These are phyloP conservation scores for Amanita phalloides DNA, from an alignment of 768 basidiomycete species.

Conservation along the genomic window DNA sequence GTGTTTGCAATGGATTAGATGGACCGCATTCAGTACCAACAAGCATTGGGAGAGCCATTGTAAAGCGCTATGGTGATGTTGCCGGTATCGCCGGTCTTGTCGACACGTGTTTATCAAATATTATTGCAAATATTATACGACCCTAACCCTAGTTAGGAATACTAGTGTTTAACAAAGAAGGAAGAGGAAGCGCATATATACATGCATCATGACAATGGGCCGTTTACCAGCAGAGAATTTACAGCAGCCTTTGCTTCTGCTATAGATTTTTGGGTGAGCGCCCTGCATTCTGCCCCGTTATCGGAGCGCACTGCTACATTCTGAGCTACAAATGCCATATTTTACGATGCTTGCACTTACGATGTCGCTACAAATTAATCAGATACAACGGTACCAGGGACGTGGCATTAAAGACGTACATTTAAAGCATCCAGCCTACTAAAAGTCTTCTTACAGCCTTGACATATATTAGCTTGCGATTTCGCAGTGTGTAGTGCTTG, in stretches of 20 bases:
- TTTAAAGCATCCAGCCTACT: conserved; percentile 90
- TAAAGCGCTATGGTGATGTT: background rate
- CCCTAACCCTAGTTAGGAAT: conserved; percentile 5
- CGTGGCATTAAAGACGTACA: conserved; percentile 39
- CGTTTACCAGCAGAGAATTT: background rate
- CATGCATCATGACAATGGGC: conserved; percentile 1
- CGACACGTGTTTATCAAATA: background rate
- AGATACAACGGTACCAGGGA: conserved; percentile 2
- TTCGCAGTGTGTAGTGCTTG: conserved; percentile 83
- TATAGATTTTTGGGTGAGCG: conserved; percentile 28
- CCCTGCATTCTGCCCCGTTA: conserved; percentile 70
- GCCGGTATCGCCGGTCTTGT: background rate
- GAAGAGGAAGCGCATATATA: background rate
- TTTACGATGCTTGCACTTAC: conserved; percentile 35
- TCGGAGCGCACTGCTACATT: conserved; percentile 63
- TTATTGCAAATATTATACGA: conserved; percentile 5
- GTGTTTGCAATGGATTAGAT: conserved; percentile 67
- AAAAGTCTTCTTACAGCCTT: conserved; percentile 91
- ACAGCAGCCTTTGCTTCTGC: conserved; percentile 16
- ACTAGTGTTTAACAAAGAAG: background rate
- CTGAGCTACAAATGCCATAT: conserved; percentile 11
- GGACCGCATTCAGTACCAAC: conserved; percentile 79
- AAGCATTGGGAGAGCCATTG: conserved; percentile 76
- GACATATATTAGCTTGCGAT: conserved; percentile 76
- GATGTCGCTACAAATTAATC: conserved; percentile 48